These are phyloP conservation scores for Adiantum capillusveneris DNA, from an alignment of 75 land plant genomes.

Conservation along the genomic window DNA sequence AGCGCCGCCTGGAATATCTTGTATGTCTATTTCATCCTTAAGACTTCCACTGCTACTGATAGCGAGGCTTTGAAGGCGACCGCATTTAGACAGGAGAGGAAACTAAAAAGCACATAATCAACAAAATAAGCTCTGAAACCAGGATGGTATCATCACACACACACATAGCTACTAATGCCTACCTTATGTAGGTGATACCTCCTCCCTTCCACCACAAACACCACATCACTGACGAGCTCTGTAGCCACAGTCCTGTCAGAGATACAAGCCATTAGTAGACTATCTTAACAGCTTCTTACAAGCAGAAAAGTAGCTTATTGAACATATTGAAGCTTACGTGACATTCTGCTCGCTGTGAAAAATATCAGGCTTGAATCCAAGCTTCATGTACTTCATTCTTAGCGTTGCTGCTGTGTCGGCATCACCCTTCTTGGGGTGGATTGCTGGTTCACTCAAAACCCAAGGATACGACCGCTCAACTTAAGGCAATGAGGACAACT, in stretches of 20 bases:
- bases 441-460: no score
- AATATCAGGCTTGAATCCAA: slow-evolving; percentile 70
- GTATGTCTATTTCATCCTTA: slow-evolving; percentile 44
- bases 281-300: no score
- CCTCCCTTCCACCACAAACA: slow-evolving; percentile 47
- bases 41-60: slow-evolving; percentile 19
- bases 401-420: background rate
- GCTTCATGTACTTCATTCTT: slow-evolving; percentile 88
- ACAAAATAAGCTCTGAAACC: no score
- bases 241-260: slow-evolving; percentile 57
- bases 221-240: slow-evolving; percentile 67
- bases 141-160: background rate
- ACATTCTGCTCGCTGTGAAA: slow-evolving; percentile 57
- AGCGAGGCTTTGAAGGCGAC: slow-evolving; percentile 48
- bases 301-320: no score
- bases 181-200: slow-evolving; percentile 82
- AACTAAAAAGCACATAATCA: slow-evolving; percentile 35
- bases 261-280: no score
- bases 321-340: slow-evolving; percentile 35
- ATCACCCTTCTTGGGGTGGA: no score
- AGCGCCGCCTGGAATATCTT: slow-evolving; percentile 67
- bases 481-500: no score
- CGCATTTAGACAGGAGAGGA: slow-evolving; percentile 70
- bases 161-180: slow-evolving; percentile 1
- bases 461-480: no score